A percentile compares a stretch with the other conserved stretches of the same genome.
Evolutionary conservation across 2,329 filamentous ascomycete genomes (phyloP).

Genomic region (Colletotrichum trifolii): DNA sequence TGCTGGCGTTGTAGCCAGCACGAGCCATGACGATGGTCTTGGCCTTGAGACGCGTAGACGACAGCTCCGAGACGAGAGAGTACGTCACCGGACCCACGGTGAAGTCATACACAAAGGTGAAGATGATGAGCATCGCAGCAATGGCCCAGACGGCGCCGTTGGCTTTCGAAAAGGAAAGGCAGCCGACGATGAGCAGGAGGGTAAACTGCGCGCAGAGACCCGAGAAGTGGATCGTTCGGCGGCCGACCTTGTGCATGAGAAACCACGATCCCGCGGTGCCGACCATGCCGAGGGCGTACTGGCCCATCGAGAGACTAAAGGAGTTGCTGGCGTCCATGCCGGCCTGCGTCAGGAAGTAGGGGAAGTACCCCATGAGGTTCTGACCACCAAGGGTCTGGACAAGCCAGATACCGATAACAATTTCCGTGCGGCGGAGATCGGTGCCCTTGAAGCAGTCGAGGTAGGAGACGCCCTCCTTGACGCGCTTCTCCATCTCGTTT

Average conservation of each 20-base stretch:
- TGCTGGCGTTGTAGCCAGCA: constrained; percentile 58
- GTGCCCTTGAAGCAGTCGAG: constrained; percentile 63
- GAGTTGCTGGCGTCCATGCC: constrained; percentile 57
- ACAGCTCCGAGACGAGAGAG: constrained; percentile 62
- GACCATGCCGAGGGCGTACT: constrained; percentile 61
- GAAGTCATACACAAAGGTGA: constrained; percentile 65
- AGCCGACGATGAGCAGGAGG: constrained; percentile 54
- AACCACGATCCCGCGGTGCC: constrained; percentile 64
- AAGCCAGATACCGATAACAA: constrained; percentile 60
- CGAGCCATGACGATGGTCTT: constrained; percentile 66
- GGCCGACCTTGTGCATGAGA: constrained; percentile 59
- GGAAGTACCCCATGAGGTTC: constrained; percentile 53
- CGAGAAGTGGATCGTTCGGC: constrained; percentile 60
- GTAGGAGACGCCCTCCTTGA: constrained; percentile 57
- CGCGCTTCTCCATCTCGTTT: constrained; percentile 58
- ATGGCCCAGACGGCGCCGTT: constrained; percentile 55
- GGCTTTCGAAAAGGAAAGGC: constrained; percentile 48
- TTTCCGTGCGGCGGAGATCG: constrained; percentile 64
- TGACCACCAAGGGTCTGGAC: constrained; percentile 61
- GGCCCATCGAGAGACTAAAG: constrained; percentile 58
- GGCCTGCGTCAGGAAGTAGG: constrained; percentile 50
- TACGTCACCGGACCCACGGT: constrained; percentile 66
- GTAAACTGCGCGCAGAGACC: constrained; percentile 55
- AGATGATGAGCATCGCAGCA: constrained; percentile 60
- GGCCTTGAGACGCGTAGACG: constrained; percentile 63